Percentiles rank a stretch among this genome's conserved stretches.
Evolutionary conservation across 345 rosid species (phyloP).

Genomic region (Garcia nutans): DNA sequence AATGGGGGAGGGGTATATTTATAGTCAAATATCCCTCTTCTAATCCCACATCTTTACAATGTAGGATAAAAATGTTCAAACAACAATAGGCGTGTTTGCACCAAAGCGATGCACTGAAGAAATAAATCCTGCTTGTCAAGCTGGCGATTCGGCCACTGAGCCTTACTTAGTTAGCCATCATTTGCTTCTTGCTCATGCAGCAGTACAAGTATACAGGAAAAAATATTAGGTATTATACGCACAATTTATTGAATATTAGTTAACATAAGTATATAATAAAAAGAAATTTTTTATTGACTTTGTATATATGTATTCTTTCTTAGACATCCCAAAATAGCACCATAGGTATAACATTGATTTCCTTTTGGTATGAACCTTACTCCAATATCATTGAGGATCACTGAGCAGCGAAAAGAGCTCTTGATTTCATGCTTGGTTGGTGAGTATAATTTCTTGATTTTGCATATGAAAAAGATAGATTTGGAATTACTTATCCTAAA

Average conservation of each 20-base stretch:
- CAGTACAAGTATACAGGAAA: slow-evolving; percentile 17
- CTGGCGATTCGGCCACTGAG: not conserved
- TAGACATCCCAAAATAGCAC: slow-evolving; percentile 1
- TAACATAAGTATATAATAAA: not conserved
- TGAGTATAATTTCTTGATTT: not conserved
- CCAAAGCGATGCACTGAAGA: slow-evolving; percentile 10
- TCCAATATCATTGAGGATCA: not conserved
- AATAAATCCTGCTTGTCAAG: slow-evolving; percentile 26
- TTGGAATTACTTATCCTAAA: too few relatives aligned
- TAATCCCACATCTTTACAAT: too few relatives aligned
- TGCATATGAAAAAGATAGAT: not conserved
- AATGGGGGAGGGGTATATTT: too few relatives aligned
- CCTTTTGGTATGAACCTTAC: slow-evolving; percentile 1
- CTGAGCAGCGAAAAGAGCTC: not conserved
- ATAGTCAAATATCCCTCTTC: too few relatives aligned
- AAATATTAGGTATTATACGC: slow-evolving; percentile 1
- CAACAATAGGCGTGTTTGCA: too few relatives aligned
- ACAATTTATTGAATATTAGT: not conserved
- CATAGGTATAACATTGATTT: slow-evolving; percentile 2
- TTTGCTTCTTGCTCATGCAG: not conserved
- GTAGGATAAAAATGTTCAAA: too few relatives aligned
- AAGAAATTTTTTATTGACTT: too few relatives aligned
- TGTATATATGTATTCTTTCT: not conserved
- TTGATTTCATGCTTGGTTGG: slow-evolving; percentile 14
- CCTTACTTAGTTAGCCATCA: not conserved